Evolutionary conservation across 495 filamentous ascomycete species (phyloP).

Genomic region (Astrothelium subdiscretum): DNA sequence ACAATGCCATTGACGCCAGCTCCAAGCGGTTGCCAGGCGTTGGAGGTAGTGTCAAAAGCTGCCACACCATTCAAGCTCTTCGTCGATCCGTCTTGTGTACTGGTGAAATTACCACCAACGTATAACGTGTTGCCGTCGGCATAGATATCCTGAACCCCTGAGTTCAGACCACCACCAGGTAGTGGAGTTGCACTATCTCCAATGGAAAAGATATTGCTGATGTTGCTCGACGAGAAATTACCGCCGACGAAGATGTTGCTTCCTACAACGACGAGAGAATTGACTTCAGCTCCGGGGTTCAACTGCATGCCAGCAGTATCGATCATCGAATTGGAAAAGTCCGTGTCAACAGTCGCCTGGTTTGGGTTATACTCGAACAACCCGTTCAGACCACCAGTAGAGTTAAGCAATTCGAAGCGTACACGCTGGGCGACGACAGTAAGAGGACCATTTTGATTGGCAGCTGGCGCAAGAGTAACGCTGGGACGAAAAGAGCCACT

Average conservation of each 20-base stretch:
- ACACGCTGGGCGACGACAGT: slow-evolving; percentile 79
- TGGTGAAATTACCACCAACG: slow-evolving; percentile 76
- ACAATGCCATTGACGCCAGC: slow-evolving; percentile 80
- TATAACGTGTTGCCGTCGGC: slow-evolving; percentile 55
- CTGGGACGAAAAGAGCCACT: slow-evolving; percentile 64
- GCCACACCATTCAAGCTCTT: slow-evolving; percentile 61
- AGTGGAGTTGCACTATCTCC: slow-evolving; percentile 49
- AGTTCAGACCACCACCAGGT: slow-evolving; percentile 67
- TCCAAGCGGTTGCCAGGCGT: slow-evolving; percentile 69
- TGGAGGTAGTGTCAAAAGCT: slow-evolving; percentile 54
- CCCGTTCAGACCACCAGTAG: slow-evolving; percentile 69
- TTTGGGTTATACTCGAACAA: slow-evolving; percentile 80
- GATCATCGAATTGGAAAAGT: slow-evolving; percentile 61
- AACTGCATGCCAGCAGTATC: slow-evolving; percentile 62
- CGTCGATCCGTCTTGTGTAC: slow-evolving; percentile 49
- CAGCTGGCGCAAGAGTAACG: slow-evolving; percentile 62
- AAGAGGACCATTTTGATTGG: slow-evolving; percentile 51
- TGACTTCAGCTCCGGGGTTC: slow-evolving; percentile 50
- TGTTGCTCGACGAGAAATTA: slow-evolving; percentile 59
- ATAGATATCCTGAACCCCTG: slow-evolving; percentile 60
- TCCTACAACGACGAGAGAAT: slow-evolving; percentile 45
- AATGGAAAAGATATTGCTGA: slow-evolving; percentile 66
- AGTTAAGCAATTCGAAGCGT: slow-evolving; percentile 58
- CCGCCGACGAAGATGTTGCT: slow-evolving; percentile 65
- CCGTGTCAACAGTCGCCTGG: slow-evolving; percentile 42